Percentiles rank a stretch among this genome's conserved stretches.
These are phyloP conservation scores for Bipolaris zeicola DNA, from an alignment of 2,329 filamentous ascomycete genomes.

Conservation along the genomic window DNA sequence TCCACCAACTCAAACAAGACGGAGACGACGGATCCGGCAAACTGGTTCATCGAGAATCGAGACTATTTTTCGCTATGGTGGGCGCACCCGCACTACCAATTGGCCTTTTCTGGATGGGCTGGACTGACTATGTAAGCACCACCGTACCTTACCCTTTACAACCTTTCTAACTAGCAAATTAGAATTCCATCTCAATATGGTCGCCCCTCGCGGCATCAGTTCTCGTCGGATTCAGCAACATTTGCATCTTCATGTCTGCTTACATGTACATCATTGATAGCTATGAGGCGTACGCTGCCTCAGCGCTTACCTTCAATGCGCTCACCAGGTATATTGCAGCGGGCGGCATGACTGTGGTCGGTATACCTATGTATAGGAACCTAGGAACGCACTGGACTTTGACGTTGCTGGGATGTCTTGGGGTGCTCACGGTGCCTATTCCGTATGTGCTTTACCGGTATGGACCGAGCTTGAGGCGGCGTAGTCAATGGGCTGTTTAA, in stretches of 20 bases:
- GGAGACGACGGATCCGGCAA: slow-evolving; percentile 46
- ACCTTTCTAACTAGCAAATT: background rate
- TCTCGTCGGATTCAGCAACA: slow-evolving; percentile 28
- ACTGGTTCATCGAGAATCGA: slow-evolving; percentile 58
- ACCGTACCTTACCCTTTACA: background rate
- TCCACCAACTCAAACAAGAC: slow-evolving; percentile 32
- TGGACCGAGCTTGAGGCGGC: slow-evolving; percentile 30
- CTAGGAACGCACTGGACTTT: slow-evolving; percentile 43
- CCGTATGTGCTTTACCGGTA: slow-evolving; percentile 55
- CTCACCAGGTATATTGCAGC: slow-evolving; percentile 50
- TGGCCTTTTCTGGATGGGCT: slow-evolving; percentile 64
- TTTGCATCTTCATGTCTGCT: slow-evolving; percentile 51
- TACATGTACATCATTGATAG: slow-evolving; percentile 65
- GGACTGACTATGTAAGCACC: slow-evolving; percentile 52
- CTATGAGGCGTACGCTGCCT: slow-evolving; percentile 60
- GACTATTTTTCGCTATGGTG: slow-evolving; percentile 60
- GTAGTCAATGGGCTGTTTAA: slow-evolving; percentile 7
- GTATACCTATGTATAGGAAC: slow-evolving; percentile 49
- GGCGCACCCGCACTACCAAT: slow-evolving; percentile 58
- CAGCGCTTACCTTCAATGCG: slow-evolving; percentile 52
- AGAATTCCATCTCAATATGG: slow-evolving; percentile 10
- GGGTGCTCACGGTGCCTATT: slow-evolving; percentile 43
- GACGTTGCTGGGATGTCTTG: slow-evolving; percentile 43
- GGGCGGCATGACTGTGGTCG: slow-evolving; percentile 50
- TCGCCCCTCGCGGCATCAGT: slow-evolving; percentile 52